Evolutionary conservation across 345 rosid genomes (phyloP), one percentile per base, ranked within the genome.

Genomic region (Eucalyptus sp.): DNA sequence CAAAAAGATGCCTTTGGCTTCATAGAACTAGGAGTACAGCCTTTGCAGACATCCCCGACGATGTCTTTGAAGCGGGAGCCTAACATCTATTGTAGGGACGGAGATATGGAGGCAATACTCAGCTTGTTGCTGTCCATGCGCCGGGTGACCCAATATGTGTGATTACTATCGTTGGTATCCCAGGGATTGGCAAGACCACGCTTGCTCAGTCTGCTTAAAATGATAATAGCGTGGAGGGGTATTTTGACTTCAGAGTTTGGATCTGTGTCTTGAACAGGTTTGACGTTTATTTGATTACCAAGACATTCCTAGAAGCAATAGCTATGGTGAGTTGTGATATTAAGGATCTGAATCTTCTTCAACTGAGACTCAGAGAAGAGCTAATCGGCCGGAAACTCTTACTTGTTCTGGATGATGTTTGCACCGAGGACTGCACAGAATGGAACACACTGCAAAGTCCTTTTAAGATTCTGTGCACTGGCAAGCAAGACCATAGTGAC

Each of bases 351-450:
- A 86, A 90, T 81, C 54, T 68, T 87, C 90, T 92, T 89, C 92
- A 92, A 87, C 50, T 88, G 76, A 48, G 89, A 79, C 60, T 93
- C 84, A 88, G 87, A 50, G 79, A 81, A 83, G 43, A 76, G 31
- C 33, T 92, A 46, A 84, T 10, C 1, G 92, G 90, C 13, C 66
- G n/a, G 87, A 93, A 41, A 48, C 91, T 89, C 89, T 83, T 91
- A 24, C 76, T 93, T 52, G 88, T 92, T 85, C 50, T 92, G n/a
- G 92, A 93, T 62, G 94, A 92, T 88, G 88, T 92, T 54, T 90
- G 89, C 90, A 50, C 87, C 3, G 13, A 64, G 56, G 87, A 54
- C 50, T 81, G 89, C 85, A 31, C 11, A 46, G 90, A 91, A 4
- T 92, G 93, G 93, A 90, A 89, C 44, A 84, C 88, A 16, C 7